These are phyloP conservation scores for Leishmania tarentolae DNA, from an alignment of 208 protist genomes.

Conservation along the genomic window DNA sequence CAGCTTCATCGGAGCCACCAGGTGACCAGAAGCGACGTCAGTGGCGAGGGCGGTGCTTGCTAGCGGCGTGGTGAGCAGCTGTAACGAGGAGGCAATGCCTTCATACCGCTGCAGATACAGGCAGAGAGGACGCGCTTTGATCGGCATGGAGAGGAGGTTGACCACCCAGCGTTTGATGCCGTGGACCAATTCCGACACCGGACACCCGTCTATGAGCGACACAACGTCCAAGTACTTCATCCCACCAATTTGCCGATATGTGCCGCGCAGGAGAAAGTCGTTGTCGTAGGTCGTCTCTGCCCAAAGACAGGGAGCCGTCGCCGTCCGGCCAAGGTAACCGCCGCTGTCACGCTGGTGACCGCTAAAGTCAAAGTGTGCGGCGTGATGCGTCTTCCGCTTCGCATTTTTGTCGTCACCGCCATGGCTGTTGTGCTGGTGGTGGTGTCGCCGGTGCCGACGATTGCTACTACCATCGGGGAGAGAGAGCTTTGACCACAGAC, in stretches of 20 bases:
- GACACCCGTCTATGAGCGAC: constrained; percentile 48
- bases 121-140: constrained; percentile 60
- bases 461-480: background rate
- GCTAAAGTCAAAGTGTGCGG: background rate
- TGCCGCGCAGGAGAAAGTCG: constrained; percentile 47
- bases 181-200: constrained; percentile 44
- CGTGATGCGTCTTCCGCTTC: background rate
- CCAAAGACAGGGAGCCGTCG: constrained; percentile 13
- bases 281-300: constrained; percentile 13
- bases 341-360: background rate
- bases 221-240: constrained; percentile 56
- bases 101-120: constrained; percentile 69
- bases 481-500: background rate
- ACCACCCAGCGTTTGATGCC: constrained; percentile 46
- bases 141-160: constrained; percentile 51
- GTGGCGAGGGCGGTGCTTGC: constrained; percentile 14
- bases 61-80: constrained; percentile 32
- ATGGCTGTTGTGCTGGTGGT: background rate
- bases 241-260: constrained; percentile 63
- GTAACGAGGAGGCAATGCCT: constrained; percentile 45
- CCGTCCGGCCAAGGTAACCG: background rate
- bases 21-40: constrained; percentile 13
- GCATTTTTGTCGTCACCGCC: background rate
- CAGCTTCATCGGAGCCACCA: constrained; percentile 26
- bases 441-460: background rate